Conservation (phyloP, 148 eudicot genomes). For the Simmondsia chinensis region DNA sequence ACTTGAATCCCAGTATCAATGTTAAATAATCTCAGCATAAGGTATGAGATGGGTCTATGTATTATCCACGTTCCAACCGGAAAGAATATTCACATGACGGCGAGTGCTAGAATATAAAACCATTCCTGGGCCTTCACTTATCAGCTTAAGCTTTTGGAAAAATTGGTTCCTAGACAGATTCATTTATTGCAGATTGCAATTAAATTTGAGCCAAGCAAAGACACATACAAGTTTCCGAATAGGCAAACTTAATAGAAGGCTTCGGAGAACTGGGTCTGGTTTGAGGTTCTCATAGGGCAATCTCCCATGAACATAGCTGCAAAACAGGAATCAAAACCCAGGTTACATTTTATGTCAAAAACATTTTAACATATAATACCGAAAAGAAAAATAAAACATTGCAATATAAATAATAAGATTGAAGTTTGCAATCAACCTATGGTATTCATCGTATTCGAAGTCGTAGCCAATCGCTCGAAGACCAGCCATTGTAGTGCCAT, state of each 20-base stretch:
- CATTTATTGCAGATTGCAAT: not conserved
- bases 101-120: too few species aligned
- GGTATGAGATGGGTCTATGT: too few species aligned
- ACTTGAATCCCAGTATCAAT: too few species aligned
- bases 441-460: conserved; percentile 89
- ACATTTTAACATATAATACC: not conserved
- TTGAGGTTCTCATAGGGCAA: conserved; percentile 82
- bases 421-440: conserved; percentile 32
- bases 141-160: too few species aligned
- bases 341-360: not conserved
- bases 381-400: not conserved
- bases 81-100: too few species aligned
- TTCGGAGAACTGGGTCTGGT: conserved; percentile 76
- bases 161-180: not conserved
- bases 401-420: not conserved
- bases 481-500: conserved; percentile 98
- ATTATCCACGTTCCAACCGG: too few species aligned
- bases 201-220: not conserved
- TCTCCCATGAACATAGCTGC: conserved; percentile 92
- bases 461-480: conserved; percentile 96
- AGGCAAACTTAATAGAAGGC: conserved; percentile 69
- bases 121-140: too few species aligned
- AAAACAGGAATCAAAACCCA: not conserved
- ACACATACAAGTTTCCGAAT: conserved; percentile 84
- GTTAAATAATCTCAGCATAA: too few species aligned